Conservation (phyloP, 2,329 filamentous ascomycete species). For the Aureobasidium sp. region DNA sequence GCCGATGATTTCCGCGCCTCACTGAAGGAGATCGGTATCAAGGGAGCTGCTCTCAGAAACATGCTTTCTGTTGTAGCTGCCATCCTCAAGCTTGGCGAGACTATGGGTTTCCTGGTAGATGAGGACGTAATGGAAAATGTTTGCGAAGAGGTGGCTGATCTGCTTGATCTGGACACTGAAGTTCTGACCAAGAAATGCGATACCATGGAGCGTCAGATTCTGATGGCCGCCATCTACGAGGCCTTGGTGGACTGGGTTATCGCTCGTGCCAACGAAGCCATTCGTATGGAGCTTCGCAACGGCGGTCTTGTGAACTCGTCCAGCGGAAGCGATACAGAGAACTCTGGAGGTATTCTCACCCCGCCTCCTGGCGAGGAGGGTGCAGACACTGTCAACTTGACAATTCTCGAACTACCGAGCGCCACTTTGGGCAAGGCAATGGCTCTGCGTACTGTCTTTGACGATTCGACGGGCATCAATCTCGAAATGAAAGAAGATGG, state of each 20-base stretch:
- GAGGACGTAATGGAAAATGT: slow-evolving; percentile 75
- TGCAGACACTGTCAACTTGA: slow-evolving; percentile 80
- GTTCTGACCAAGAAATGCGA: slow-evolving; percentile 69
- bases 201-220: slow-evolving; percentile 71
- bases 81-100: slow-evolving; percentile 84
- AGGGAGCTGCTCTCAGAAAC: slow-evolving; percentile 70
- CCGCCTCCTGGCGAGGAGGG: slow-evolving; percentile 62
- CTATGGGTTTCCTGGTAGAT: slow-evolving; percentile 75
- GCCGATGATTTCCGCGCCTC: slow-evolving; percentile 87
- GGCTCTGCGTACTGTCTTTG: slow-evolving; percentile 84
- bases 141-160: slow-evolving; percentile 80
- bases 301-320: slow-evolving; percentile 60
- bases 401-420: slow-evolving; percentile 76
- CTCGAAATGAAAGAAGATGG: slow-evolving; percentile 96
- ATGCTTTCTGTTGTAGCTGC: slow-evolving; percentile 81
- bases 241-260: slow-evolving; percentile 93
- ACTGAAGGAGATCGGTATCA: slow-evolving; percentile 88
- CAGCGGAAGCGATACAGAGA: slow-evolving; percentile 45
- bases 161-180: slow-evolving; percentile 82
- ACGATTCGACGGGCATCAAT: slow-evolving; percentile 88
- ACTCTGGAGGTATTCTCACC: slow-evolving; percentile 46
- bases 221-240: slow-evolving; percentile 86
- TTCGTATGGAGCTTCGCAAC: slow-evolving; percentile 63
- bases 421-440: slow-evolving; percentile 76
- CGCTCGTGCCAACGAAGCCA: slow-evolving; percentile 75